Conservation (phyloP, 257 asterid genomes). For the Solanum dulcamara region DNA sequence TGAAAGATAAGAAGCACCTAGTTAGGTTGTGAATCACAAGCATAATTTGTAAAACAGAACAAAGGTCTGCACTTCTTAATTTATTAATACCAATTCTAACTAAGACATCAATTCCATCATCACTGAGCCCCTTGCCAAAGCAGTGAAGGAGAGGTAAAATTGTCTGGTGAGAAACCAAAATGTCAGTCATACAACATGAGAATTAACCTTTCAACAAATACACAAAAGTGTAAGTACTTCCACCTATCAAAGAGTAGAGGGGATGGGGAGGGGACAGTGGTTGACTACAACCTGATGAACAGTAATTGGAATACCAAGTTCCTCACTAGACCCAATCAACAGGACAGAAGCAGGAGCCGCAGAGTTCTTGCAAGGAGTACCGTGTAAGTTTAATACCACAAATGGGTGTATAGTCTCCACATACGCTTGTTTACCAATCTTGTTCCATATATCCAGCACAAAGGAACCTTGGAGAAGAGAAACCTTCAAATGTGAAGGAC, state of each 20-base stretch:
- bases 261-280: not conserved
- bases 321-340: conserved; percentile 90
- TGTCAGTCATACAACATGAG: not conserved
- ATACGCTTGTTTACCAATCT: conserved; percentile 75
- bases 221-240: not conserved
- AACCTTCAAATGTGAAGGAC: conserved; percentile 77
- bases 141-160: conserved; percentile 73
- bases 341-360: conserved; percentile 85
- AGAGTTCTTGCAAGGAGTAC: conserved; percentile 60
- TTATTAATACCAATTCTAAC: conserved; percentile 69
- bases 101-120: conserved; percentile 76
- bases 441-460: conserved; percentile 81
- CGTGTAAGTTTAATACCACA: conserved; percentile 71
- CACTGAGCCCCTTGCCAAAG: conserved; percentile 91
- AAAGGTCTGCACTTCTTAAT: not conserved
- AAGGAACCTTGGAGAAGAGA: conserved; percentile 99
- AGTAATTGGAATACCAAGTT: conserved; percentile 89
- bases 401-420: conserved; percentile 69
- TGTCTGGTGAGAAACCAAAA: conserved; percentile 44
- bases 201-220: not conserved
- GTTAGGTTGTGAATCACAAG: conserved; percentile 4
- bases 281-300: conserved; percentile 65
- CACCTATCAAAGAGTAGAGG: not conserved
- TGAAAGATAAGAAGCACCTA: conserved; percentile 23
- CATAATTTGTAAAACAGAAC: not conserved